Conservation (phyloP, 2,329 filamentous ascomycete species). For the Colletotrichum orbiculare region DNA sequence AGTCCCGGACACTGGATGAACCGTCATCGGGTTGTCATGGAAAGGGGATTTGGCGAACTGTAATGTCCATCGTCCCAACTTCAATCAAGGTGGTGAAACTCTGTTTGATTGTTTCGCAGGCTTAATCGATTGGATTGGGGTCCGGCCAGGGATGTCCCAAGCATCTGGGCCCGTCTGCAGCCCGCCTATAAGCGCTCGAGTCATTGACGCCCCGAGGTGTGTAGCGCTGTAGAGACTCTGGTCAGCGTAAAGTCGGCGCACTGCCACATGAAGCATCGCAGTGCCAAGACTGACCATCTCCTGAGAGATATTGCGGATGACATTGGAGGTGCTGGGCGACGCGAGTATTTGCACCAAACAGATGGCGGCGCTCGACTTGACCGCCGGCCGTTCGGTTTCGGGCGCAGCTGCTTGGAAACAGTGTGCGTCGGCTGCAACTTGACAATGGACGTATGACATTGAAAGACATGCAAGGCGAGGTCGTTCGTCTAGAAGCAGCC, state of each 20-base stretch:
- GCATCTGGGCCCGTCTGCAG: not conserved
- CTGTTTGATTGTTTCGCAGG: conserved; percentile 22
- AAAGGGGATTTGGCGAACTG: not conserved
- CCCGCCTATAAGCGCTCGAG: conserved; percentile 1
- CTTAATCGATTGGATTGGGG: conserved; percentile 8
- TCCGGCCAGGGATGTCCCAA: conserved; percentile 13
- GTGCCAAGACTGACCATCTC: conserved; percentile 20
- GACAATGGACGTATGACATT: no score
- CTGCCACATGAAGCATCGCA: conserved; percentile 9
- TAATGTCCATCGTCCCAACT: not conserved
- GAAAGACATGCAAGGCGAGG: no score
- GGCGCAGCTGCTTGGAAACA: not conserved
- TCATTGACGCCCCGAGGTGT: conserved; percentile 1
- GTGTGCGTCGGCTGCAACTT: no score
- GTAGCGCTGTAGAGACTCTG: not conserved
- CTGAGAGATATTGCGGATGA: conserved; percentile 20
- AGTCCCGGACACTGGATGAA: conserved; percentile 23
- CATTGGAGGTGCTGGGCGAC: not conserved
- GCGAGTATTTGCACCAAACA: conserved; percentile 22
- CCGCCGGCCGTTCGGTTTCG: not conserved
- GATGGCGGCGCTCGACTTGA: not conserved
- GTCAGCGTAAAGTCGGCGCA: conserved; percentile 4
- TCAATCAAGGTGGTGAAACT: conserved; percentile 27
- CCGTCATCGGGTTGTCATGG: not conserved
- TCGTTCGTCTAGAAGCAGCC: no score